Base-by-base conservation (phyloP, 768 basidiomycete genomes). In the Brasilioporus rufonigricans region DNA sequence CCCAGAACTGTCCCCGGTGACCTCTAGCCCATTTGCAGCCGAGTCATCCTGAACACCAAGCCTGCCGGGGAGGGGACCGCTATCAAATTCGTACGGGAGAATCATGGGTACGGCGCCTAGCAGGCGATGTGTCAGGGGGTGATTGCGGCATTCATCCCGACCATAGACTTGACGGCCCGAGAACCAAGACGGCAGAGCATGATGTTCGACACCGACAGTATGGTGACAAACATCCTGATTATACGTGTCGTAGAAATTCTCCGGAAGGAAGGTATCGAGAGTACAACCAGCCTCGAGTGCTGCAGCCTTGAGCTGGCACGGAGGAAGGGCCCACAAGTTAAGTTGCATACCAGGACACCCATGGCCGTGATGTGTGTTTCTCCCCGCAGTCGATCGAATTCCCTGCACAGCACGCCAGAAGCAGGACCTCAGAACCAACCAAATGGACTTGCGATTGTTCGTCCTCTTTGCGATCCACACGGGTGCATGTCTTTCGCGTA, bases 221-320 rank as follows among this genome's bases (percentile, higher is more conserved):
- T 29, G 27, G 27, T 29, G 27, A 29, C 27, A 29, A 29, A 9
- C 27, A 12, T 55, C 60, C 24, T 32, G 47, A 36, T 51, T 43
- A 26, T 65, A 60, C 0, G 55, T 55, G 24, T 62, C 61, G 35
- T 66, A 68, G 36, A 75, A 73, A 24, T 66, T 67, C 6, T 66
- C 65, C 4, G 81, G 81, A 3, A 84, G 66, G 5, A 87, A 73
- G 31, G 73, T 75, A 36, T 75, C 72, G 1, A 86, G 74, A 1
- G 86, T 78, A 0, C 83, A 80, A 4, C 86, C 86, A 3, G 86
- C 84, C 66, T 90, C 89, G 59, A 84, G 73, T 5, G 86, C 84
- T 4, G 86, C 82, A 19, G 75, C 77, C 55, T 86, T 78, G 13
- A 87, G 75, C 66, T 87, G 79, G 9, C 68, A 68, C 27, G 73